These are phyloP conservation scores for Ogataea salicorniae DNA, from an alignment of 805 yeast species.

Conservation along the genomic window DNA sequence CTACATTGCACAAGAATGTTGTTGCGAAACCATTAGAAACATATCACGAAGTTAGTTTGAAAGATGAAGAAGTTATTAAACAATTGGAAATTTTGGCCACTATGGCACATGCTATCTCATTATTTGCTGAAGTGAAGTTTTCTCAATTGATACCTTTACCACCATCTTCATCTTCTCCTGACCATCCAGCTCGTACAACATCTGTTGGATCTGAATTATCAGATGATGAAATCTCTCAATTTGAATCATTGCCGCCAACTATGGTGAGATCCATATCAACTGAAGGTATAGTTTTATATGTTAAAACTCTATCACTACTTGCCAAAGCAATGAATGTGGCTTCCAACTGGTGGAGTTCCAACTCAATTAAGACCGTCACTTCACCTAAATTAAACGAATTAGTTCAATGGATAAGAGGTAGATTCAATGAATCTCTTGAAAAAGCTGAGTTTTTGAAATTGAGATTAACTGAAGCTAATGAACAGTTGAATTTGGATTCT, in stretches of 20 bases:
- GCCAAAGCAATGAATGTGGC: conserved; percentile 86
- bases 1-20: conserved; percentile 2
- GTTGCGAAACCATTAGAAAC: conserved; percentile 23
- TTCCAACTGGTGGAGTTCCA: conserved; percentile 81
- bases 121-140: conserved; percentile 88
- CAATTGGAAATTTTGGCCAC: conserved; percentile 75
- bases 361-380: conserved; percentile 29
- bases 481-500: conserved; percentile 18
- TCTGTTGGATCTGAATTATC: background rate
- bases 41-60: conserved; percentile 18
- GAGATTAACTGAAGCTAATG: conserved; percentile 47
- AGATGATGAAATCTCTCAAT: conserved; percentile 29
- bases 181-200: conserved; percentile 5
- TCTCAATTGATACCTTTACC: conserved; percentile 78
- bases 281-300: conserved; percentile 82
- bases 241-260: conserved; percentile 48
- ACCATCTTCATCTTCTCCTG: conserved; percentile 35
- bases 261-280: conserved; percentile 61
- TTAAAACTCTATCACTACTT: conserved; percentile 74
- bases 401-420: conserved; percentile 89
- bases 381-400: conserved; percentile 52
- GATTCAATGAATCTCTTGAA: conserved; percentile 83
- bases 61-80: conserved; percentile 35
- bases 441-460: conserved; percentile 76
- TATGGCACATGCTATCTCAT: conserved; percentile 81